phyloP scores from a whole-genome alignment of 495 filamentous ascomycete species.

The Cenococcum geophilum region DNA sequence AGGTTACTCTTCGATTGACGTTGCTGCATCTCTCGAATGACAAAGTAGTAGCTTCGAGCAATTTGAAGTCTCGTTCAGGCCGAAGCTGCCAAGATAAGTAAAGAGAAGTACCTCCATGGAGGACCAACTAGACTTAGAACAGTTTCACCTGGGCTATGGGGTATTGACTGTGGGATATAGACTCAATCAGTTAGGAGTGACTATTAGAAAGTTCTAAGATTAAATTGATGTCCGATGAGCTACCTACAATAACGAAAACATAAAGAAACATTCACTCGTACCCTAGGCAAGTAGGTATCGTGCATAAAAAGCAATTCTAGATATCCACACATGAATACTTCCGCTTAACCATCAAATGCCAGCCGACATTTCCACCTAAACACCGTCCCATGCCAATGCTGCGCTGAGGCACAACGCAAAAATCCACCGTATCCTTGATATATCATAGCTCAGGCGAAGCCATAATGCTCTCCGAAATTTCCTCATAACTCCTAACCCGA shows the following conservation, averaged over 20 bases:
- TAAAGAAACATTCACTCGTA: not conserved
- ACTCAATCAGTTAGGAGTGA: too few species aligned
- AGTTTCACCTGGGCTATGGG: too few species aligned
- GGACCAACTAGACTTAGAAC: too few species aligned
- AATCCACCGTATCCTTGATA: not conserved
- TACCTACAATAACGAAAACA: not conserved
- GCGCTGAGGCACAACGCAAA: not conserved
- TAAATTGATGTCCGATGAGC: too few species aligned
- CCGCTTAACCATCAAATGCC: not conserved
- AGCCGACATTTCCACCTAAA: not conserved
- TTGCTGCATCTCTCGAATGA: too few species aligned
- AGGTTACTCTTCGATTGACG: too few species aligned
- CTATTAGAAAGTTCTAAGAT: too few species aligned
- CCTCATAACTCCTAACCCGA: not conserved
- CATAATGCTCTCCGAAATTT: not conserved
- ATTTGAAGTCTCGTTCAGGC: too few species aligned
- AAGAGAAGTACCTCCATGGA: too few species aligned
- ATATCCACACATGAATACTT: not conserved
- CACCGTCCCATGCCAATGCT: not conserved
- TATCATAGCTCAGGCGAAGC: not conserved
- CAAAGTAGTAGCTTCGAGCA: too few species aligned
- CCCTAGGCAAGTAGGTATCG: not conserved
- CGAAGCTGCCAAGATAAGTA: too few species aligned
- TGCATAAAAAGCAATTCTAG: not conserved
- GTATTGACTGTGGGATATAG: too few species aligned